Percentiles rank a stretch among this genome's conserved stretches.
Evolutionary conservation across 306 rosid species (phyloP).

Genomic region (Vachellia pachyceras): DNA sequence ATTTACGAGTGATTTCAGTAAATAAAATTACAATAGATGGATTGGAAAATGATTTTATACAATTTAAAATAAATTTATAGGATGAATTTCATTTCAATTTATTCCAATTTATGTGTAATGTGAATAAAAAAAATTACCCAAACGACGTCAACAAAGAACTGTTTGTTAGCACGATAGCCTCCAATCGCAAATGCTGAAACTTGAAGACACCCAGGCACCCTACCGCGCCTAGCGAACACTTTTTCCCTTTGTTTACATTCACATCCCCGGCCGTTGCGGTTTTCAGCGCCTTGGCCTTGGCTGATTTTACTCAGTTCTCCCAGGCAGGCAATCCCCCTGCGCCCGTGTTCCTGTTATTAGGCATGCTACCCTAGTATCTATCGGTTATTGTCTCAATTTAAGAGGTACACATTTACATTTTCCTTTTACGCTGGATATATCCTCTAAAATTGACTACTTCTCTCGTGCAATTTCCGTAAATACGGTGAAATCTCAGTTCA

Average conservation of each 20-base stretch:
- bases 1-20: neutral
- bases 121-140: too few relatives aligned
- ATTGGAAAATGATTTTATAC: too few relatives aligned
- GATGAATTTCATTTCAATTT: too few relatives aligned
- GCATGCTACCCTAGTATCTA: constrained; percentile 6
- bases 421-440: neutral
- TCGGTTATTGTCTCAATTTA: neutral
- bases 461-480: neutral
- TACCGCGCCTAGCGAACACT: constrained; percentile 31
- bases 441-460: constrained; percentile 24
- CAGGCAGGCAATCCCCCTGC: constrained; percentile 15
- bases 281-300: constrained; percentile 20
- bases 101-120: too few relatives aligned
- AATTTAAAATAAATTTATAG: too few relatives aligned
- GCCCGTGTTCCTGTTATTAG: constrained; percentile 18
- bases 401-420: neutral
- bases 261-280: constrained; percentile 8
- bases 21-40: neutral
- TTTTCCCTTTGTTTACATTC: constrained; percentile 6
- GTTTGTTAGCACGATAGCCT: neutral
- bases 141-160: too few relatives aligned
- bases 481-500: constrained; percentile 26
- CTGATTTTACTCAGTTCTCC: constrained; percentile 17
- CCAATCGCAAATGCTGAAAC: constrained; percentile 22
- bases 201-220: too few relatives aligned